Base-by-base conservation (phyloP, 2,329 filamentous ascomycete genomes). In the Triangularia verruculosa region DNA sequence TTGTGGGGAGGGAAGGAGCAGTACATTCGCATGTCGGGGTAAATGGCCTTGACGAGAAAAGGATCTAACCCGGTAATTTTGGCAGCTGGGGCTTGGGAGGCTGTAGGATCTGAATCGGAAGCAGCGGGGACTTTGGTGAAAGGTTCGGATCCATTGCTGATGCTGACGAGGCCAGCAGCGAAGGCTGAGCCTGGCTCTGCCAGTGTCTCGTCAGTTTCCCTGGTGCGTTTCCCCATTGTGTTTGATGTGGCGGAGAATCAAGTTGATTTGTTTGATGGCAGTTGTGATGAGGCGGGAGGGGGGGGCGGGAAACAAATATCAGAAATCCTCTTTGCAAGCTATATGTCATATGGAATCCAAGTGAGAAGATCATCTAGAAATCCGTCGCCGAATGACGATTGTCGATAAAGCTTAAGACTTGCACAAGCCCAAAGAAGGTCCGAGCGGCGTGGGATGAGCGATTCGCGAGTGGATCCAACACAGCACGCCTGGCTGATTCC, bases 1-100 rank as follows among this genome's bases (percentile, higher is more conserved):
- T 80, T 83, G 77, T 97, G 93, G 55, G 92, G 91, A 60, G 93
- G 92, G 22, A 98, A 81, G 20, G 85, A 86, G 79, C 94, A 98
- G 76, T 82, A 86, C 86, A 97, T 96, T 53, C 76, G 71, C 63
- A 75, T 67, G 24, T 73, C 70, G 4, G 39, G 12, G 2, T 20
- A 15, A 64, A 73, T 73, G 66, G 75, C 68, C 63, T 73, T 72
- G 34, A 67, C 72, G 43, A 72, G 71, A 67, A 72, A 73, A 15
- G 73, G 74, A 55, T 90, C 88, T 66, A 92, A 77, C 69, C 88
- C 85, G 65, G 80, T 74, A 67, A 88, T 79, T 74, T 91, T 91
- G 62, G 82, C 71, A 28, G 75, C 64, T 52, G 64, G 65, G 20
- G 59, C 32, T 15, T 15, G 34, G n/a, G n/a, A 20, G 39, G 39